A percentile compares a stretch with the other conserved stretches of the same genome.
phyloP scores from a whole-genome alignment of 768 basidiomycete genomes.

The Serendipita vermifera region DNA sequence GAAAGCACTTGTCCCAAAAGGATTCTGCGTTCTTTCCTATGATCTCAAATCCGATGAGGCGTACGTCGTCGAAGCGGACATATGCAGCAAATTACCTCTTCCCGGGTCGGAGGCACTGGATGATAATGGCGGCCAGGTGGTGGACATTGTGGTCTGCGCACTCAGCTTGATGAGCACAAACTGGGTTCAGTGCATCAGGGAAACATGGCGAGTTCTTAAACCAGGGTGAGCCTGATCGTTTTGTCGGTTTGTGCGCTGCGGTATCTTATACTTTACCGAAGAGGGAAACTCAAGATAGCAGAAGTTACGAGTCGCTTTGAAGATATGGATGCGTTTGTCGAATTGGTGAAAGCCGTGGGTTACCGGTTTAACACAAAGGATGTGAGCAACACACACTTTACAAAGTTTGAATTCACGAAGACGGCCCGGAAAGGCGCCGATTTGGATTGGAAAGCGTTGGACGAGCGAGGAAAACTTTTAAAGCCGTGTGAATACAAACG shows the following conservation, averaged over 20 bases:
- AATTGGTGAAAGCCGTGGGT: constrained; percentile 51
- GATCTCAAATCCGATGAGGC: constrained; percentile 63
- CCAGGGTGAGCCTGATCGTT: constrained; percentile 44
- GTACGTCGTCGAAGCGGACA: constrained; percentile 84
- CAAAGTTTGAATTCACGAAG: constrained; percentile 69
- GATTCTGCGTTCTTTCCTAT: constrained; percentile 58
- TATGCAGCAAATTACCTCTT: constrained; percentile 63
- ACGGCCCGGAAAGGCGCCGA: constrained; percentile 34
- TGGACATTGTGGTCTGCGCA: constrained; percentile 86
- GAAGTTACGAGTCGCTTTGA: constrained; percentile 81
- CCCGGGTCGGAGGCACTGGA: constrained; percentile 55
- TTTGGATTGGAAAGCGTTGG: constrained; percentile 48
- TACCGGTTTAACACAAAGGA: constrained; percentile 58
- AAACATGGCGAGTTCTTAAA: constrained; percentile 80
- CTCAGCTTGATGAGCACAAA: constrained; percentile 95
- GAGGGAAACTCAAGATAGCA: constrained; percentile 74
- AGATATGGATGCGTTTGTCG: constrained; percentile 50
- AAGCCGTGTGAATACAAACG: constrained; percentile 92
- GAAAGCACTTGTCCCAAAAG: constrained; percentile 52
- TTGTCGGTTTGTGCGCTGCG: not conserved
- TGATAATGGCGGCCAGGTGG: constrained; percentile 40
- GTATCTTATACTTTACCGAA: constrained; percentile 19
- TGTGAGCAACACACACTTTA: constrained; percentile 72
- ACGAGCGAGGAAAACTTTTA: constrained; percentile 43
- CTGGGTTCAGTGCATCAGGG: constrained; percentile 82